Conservation (phyloP, 257 asterid species). For the Solanum dulcamara region DNA sequence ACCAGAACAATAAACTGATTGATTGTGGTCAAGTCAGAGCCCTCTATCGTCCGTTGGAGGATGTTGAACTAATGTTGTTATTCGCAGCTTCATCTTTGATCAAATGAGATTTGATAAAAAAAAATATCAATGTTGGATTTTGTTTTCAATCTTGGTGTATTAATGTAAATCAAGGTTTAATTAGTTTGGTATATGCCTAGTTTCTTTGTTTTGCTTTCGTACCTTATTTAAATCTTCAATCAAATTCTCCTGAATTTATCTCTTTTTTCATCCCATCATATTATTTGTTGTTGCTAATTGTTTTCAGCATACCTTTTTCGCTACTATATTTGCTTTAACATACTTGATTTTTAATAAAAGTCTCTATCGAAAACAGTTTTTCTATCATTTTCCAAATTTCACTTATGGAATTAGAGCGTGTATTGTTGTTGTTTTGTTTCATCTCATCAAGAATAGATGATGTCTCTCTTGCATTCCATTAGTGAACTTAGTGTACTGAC, state of each 20-base stretch:
- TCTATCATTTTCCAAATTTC: accelerated
- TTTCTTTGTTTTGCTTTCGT: background rate
- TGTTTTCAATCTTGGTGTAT: background rate
- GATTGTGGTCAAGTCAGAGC: background rate
- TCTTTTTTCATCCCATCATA: background rate
- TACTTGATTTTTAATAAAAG: no score
- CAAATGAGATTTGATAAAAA: background rate
- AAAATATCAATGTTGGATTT: background rate
- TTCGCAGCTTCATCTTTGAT: background rate
- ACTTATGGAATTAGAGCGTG: accelerated
- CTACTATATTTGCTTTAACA: background rate
- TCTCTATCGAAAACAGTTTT: no score
- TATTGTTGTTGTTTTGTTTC: background rate
- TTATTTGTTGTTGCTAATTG: background rate
- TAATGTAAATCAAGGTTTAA: background rate
- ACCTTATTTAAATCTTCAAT: background rate
- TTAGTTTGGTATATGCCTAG: background rate
- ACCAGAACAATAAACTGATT: background rate
- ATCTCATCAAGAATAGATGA: background rate
- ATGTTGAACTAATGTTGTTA: background rate
- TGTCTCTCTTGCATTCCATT: background rate
- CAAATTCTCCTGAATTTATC: background rate
- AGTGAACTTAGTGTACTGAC: background rate
- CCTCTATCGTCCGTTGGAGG: background rate
- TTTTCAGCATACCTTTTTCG: background rate